Percentiles rank a stretch among this genome's conserved stretches.
Evolutionary conservation across 202 grass and related monocot genomes (phyloP).

Genomic region (Panicum virgatum): DNA sequence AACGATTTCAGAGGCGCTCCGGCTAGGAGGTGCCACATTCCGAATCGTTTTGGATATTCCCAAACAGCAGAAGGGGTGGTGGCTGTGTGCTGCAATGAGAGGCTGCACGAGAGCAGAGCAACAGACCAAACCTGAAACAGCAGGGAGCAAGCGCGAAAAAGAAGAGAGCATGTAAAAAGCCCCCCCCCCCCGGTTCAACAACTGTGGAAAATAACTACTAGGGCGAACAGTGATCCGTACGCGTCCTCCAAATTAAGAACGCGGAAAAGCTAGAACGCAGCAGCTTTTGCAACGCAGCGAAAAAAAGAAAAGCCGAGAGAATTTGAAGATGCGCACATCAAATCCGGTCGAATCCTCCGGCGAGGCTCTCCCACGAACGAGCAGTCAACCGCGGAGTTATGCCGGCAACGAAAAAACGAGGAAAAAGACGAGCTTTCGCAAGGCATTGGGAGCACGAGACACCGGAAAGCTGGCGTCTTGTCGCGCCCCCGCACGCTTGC

Average conservation of each 20-base stretch:
- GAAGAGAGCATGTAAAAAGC: neutral
- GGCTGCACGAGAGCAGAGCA: slow-evolving; percentile 13
- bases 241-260: slow-evolving; percentile 47
- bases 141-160: neutral
- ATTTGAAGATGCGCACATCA: slow-evolving; percentile 36
- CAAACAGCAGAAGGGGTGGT: slow-evolving; percentile 14
- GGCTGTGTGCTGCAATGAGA: slow-evolving; percentile 26
- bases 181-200: slow-evolving; percentile 17
- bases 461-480: slow-evolving; percentile 22
- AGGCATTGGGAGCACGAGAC: neutral
- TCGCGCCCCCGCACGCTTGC: neutral
- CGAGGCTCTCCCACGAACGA: neutral
- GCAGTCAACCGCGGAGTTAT: neutral
- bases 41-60: slow-evolving; percentile 1
- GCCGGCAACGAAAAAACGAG: neutral
- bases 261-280: slow-evolving; percentile 37
- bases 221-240: slow-evolving; percentile 45
- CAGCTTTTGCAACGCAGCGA: slow-evolving; percentile 41
- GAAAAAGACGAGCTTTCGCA: neutral
- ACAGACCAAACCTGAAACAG: slow-evolving; percentile 17
- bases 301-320: slow-evolving; percentile 31
- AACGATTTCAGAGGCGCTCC: slow-evolving; percentile 9
- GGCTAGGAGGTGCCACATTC: slow-evolving; percentile 5
- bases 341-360: slow-evolving; percentile 36
- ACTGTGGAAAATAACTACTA: slow-evolving; percentile 36